Base-by-base conservation (phyloP, 2,329 filamentous ascomycete species). In the Microascus cirrosus region DNA sequence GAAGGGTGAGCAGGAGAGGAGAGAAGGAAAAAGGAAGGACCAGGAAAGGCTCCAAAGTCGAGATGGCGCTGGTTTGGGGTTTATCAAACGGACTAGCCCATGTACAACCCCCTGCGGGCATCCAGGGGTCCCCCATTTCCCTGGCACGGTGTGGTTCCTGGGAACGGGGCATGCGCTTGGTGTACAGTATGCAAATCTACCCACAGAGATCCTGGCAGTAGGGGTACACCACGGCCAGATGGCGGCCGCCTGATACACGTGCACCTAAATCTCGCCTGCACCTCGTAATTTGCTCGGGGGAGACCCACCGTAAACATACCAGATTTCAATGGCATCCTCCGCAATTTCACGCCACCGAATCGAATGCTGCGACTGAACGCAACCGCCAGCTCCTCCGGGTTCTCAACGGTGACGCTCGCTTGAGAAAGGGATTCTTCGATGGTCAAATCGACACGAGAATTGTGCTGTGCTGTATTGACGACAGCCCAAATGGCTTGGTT, bases 81-180 rank as follows among this genome's bases (percentile, higher is more conserved):
- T 58, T 58, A 58, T 56, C 55, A 56, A 56, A 56, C n/a, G 7
- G 28, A 32, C 45, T 22, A 20, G 45, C 20, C 20, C 39, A 24
- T 10, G 45, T 22, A 50, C 45, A 15, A 15, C 8, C 45, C 45
- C 45, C 20, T 50, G 45, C 45, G 45, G 45, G 18, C 20, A 50
- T 50, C 45, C 45, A 50, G 45, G 45, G 45, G 45, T 12, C 11
- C 11, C 11, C 15, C 2, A 18, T 45, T n/a, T 22, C 45, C n/a
- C 45, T 13, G 45, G 20, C 45, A 50, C 8, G 22, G 45, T 50
- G 45, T 24, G 45, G 45, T 24, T 22, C 45, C 45, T 24, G 45
- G 45, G 6, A 24, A 42, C 18, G 3, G 4, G 18, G 12, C 4
- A n/a, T 13, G 36, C 36, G 4, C 28, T 32, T 32, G 28, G 28